Evolutionary conservation across 2,329 filamentous ascomycete species (phyloP), one percentile per base, ranked within the genome.

Genomic region (Trichoderma koningiopsis): DNA sequence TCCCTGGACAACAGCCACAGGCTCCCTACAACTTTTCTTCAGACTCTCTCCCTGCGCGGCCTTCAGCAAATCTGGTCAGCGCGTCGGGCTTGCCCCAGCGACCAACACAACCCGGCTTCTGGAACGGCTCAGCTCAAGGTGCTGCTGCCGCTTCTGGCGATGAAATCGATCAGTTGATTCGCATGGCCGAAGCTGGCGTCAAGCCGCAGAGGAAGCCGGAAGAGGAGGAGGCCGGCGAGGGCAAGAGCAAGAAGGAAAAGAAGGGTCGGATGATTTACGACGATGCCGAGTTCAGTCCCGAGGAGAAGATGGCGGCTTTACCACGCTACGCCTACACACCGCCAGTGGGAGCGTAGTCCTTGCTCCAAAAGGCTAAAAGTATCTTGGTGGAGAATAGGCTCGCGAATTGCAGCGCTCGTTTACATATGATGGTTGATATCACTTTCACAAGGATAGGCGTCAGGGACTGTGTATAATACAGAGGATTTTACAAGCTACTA

Each of bases 221-320:
- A 24, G 80, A 82, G 40, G 84, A 83, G 67, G 77, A 80, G 4
- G 78, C 78, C 0, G 83, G 81, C 62, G 89, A 91, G 78, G 91
- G 89, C 82, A 88, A 88, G 76, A 80, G 81, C 65, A 91, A 91
- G 85, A 91, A 91, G 79, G 85, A 88, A 71, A 91, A 90, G 77
- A 90, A 89, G 76, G 84, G 84, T 68, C 87, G 88, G 78, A 90
- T 97, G 87, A 85, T 97, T 35, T 97, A 96, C 82, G 89, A 89
- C 71, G 92, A 96, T 77, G 89, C 91, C 63, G 90, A 91, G 70
- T 83, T 89, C 76, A 96, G 92, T 75, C 92, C 93, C 1, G 94
- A 97, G 82, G 94, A 97, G 85, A 93, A 90, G 81, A 94, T 97
- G 92, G 91, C 93, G 33, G 82, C 83, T 77, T 83, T 96, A 82